Percentiles rank a stretch among this genome's conserved stretches.
Conservation (phyloP, 129 eudicot species). For the Lonicera japonica region DNA sequence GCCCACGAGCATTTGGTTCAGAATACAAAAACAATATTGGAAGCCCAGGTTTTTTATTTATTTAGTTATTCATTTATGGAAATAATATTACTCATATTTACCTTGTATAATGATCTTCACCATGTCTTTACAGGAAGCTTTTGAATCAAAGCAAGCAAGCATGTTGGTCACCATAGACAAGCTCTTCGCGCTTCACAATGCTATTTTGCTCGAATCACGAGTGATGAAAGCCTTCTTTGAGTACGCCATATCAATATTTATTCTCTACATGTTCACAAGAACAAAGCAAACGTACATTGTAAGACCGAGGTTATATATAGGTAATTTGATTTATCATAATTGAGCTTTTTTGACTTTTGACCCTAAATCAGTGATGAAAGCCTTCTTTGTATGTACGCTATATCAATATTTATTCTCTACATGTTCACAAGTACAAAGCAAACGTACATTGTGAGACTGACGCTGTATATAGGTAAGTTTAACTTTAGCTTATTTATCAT, state of each 20-base stretch:
- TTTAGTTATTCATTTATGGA: background rate
- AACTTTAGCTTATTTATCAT: background rate
- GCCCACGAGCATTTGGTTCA: conserved; percentile 57
- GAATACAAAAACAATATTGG: conserved; percentile 68
- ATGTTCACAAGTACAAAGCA: conserved; percentile 82
- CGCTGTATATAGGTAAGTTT: conserved; percentile 70
- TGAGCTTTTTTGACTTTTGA: background rate
- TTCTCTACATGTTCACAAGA: conserved; percentile 71
- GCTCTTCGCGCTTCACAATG: conserved; percentile 66
- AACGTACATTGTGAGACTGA: conserved; percentile 58
- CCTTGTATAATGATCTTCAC: background rate
- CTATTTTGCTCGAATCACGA: conserved; percentile 73
- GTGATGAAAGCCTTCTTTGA: conserved; percentile 50
- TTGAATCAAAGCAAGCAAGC: conserved; percentile 83
- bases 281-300: conserved; percentile 65
- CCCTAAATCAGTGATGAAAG: conserved; percentile 26
- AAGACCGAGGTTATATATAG: conserved; percentile 68
- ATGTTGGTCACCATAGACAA: conserved; percentile 79
- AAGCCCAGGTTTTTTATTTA: conserved; percentile 53
- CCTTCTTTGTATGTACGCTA: conserved; percentile 49
- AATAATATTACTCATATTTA: too few species aligned
- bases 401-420: conserved; percentile 45
- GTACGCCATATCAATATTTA: conserved; percentile 42
- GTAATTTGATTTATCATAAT: too few species aligned
- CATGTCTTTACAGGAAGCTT: conserved; percentile 47